phyloP scores from a whole-genome alignment of 176 grass and related monocot genomes.

The Juncus effusus region DNA sequence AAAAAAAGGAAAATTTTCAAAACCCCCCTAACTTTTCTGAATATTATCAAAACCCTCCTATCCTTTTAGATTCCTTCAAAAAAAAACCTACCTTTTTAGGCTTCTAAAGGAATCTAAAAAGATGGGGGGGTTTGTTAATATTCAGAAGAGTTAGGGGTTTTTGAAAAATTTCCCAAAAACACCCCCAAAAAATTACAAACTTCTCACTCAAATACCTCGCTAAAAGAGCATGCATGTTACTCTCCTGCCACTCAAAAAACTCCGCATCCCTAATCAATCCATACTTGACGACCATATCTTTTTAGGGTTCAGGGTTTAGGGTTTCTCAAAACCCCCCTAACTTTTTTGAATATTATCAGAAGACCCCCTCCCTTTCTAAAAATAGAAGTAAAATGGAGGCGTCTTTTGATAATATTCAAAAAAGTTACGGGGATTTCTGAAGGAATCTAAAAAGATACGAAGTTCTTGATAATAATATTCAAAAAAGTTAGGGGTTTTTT shows the following conservation, averaged over 20 bases:
- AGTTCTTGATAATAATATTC: not conserved
- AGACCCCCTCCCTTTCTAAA: too few relatives aligned
- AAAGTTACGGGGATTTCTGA: too few relatives aligned
- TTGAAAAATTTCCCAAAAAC: not conserved
- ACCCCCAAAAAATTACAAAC: constrained; percentile 4
- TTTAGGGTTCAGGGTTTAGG: too few relatives aligned
- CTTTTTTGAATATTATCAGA: too few relatives aligned
- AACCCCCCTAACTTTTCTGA: too few relatives aligned
- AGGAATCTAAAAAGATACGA: not conserved
- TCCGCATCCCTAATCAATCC: constrained; percentile 85
- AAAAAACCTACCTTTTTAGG: too few relatives aligned
- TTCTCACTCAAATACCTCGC: constrained; percentile 44
- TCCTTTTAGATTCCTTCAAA: too few relatives aligned
- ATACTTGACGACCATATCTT: constrained; percentile 61
- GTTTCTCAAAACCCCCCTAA: too few relatives aligned
- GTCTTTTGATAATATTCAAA: too few relatives aligned
- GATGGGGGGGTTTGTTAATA: not conserved
- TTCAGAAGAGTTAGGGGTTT: not conserved
- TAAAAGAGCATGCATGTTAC: constrained; percentile 66
- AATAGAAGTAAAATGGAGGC: too few relatives aligned
- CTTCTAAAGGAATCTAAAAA: not conserved
- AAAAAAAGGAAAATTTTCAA: too few relatives aligned
- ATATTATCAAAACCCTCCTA: too few relatives aligned
- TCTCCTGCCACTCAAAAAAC: constrained; percentile 98
- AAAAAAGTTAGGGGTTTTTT: not conserved